Conservation (phyloP, 345 rosid species). For the Xanthoceras sorbifolium region DNA sequence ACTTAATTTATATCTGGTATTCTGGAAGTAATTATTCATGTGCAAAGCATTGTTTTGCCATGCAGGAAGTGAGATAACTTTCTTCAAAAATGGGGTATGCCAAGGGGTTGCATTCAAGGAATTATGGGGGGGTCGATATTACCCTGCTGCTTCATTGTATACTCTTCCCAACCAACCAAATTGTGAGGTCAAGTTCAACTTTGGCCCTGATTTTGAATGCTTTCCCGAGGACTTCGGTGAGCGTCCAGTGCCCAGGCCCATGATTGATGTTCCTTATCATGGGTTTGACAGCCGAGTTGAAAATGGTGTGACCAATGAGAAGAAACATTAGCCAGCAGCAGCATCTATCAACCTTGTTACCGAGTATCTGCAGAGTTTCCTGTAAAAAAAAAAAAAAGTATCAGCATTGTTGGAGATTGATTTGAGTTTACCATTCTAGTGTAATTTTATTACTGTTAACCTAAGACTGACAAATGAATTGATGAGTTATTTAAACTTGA, state of each 20-base stretch:
- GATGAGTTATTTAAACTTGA: conserved; percentile 25
- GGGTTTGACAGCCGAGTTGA: conserved; percentile 61
- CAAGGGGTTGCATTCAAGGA: conserved; percentile 95
- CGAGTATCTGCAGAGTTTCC: conserved; percentile 10
- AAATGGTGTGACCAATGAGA: conserved; percentile 61
- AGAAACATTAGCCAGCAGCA: conserved; percentile 51
- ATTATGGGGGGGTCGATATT: conserved; percentile 79
- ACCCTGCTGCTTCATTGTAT: conserved; percentile 99
- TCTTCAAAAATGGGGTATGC: conserved; percentile 84
- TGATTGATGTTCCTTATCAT: conserved; percentile 79
- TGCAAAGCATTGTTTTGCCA: conserved; percentile 14
- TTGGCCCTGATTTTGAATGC: conserved; percentile 81
- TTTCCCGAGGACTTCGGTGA: conserved; percentile 73
- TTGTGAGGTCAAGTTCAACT: conserved; percentile 85
- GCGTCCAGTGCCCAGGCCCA: conserved; percentile 66
- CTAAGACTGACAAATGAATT: conserved; percentile 34
- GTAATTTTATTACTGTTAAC: conserved; percentile 18
- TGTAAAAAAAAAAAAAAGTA: not conserved
- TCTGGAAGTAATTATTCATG: conserved; percentile 9
- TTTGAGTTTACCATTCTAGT: conserved; percentile 28
- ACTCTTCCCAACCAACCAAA: conserved; percentile 91
- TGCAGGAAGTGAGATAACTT: conserved; percentile 95
- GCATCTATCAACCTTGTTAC: conserved; percentile 3
- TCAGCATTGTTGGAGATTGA: conserved; percentile 20
- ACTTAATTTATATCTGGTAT: conserved; percentile 15